Conservation (phyloP, 495 filamentous ascomycete species). For the Pyrenopolyporus hunteri region DNA sequence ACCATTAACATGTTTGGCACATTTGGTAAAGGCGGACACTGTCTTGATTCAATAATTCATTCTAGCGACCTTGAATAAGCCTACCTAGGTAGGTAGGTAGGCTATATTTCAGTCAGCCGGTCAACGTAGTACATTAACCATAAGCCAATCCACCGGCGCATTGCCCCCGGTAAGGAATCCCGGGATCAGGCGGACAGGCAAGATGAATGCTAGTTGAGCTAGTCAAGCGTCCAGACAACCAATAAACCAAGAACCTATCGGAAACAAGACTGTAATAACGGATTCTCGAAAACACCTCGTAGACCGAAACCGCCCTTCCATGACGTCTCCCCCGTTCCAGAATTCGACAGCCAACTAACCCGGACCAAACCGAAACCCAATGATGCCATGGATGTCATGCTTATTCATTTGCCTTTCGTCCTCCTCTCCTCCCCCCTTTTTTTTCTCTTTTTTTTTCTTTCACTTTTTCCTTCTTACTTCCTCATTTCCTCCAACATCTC, state of each 20-base stretch:
- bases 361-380: constrained; percentile 4
- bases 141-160: not conserved
- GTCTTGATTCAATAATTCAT: not conserved
- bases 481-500: not conserved
- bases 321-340: not conserved
- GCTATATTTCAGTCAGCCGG: not conserved
- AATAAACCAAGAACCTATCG: not conserved
- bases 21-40: not conserved
- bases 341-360: not conserved
- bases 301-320: not conserved
- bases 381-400: constrained; percentile 33
- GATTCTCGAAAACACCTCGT: constrained; percentile 2
- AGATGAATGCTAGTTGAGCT: not conserved
- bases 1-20: not conserved
- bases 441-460: not conserved
- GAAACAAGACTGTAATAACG: not conserved
- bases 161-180: too few species aligned
- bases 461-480: constrained; percentile 1
- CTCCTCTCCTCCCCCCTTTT: constrained; percentile 14
- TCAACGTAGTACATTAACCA: not conserved
- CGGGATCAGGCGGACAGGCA: not conserved
- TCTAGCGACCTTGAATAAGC: not conserved
- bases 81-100: too few species aligned
- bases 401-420: constrained; percentile 12
- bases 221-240: not conserved